These are phyloP conservation scores for Cylindrotheca fusiformis DNA, from an alignment of 108 stramenopile genomes.

Conservation along the genomic window DNA sequence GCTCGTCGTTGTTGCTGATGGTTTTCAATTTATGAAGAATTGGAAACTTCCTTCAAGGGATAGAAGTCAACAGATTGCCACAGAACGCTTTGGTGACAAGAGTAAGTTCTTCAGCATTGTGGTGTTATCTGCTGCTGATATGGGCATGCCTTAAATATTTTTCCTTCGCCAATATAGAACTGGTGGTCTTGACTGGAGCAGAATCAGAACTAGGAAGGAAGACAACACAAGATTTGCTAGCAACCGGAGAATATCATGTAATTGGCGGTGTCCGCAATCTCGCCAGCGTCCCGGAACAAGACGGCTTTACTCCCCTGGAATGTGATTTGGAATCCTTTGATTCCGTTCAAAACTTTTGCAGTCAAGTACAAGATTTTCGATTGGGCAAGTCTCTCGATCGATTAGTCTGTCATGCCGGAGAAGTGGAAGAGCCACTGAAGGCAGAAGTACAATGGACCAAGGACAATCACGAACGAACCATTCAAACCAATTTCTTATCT, in stretches of 20 bases:
- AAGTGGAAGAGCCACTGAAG: constrained; percentile 79
- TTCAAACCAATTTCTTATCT: constrained; percentile 88
- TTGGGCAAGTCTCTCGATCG: constrained; percentile 79
- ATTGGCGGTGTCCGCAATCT: constrained; percentile 81
- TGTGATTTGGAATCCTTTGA: constrained; percentile 87
- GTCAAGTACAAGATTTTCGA: constrained; percentile 66
- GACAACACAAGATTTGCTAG: constrained; percentile 71
- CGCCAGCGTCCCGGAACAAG: constrained; percentile 79
- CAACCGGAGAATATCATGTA: constrained; percentile 81
- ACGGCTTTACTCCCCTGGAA: constrained; percentile 83
- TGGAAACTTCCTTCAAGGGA: constrained; percentile 68
- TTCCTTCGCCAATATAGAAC: constrained; percentile 40
- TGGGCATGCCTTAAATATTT: too few species aligned
- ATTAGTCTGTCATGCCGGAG: constrained; percentile 86
- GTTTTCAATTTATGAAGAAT: constrained; percentile 78
- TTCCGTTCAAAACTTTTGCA: constrained; percentile 76
- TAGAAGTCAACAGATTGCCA: constrained; percentile 44
- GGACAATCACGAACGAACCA: constrained; percentile 89
- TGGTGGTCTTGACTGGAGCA: constrained; percentile 85
- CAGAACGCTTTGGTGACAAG: constrained; percentile 75
- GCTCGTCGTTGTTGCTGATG: constrained; percentile 25
- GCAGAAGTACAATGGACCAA: constrained; percentile 83
- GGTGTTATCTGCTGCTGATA: background rate
- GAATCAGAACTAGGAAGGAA: constrained; percentile 89
- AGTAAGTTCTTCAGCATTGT: constrained; percentile 66